Evolutionary conservation across 139 green algal genomes (phyloP), one percentile per base, ranked within the genome.

Genomic region (Ettlia oleoabundans): DNA sequence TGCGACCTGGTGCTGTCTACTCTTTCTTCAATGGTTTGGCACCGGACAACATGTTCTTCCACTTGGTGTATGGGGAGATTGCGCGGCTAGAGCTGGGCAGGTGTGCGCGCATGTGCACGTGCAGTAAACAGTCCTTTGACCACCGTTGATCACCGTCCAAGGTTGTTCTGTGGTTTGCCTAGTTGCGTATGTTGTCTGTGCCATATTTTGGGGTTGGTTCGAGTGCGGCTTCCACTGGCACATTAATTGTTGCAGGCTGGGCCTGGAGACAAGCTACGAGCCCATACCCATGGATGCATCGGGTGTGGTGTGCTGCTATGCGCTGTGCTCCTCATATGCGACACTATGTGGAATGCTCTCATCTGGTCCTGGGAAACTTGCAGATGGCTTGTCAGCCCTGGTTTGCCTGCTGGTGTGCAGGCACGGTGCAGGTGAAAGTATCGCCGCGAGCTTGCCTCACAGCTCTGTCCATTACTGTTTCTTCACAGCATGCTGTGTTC

Each of bases 11-110:
- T 2, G 96, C 96, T 9, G 68, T 98, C 3, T 99, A 99, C 84
- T 94, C 87, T 9, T 99, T 96, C 82, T 99, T 99, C 91, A 99
- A 98, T 86, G 95, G 93, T 24, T 78, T 98, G 32, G 89, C 88
- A 10, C 91, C 90, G 1, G 88, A 95, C 86, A 96, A 96, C 82
- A 81, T 88, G 1, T 96, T 96, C 69, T 93, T 98, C 87, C 95
- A 98, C 78, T 85, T 88, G 26, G 96, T 99, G 38, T 96, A 94
- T 61, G 90, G 90, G 66, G 80, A 86, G 26, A 76, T 95, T 43
- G 88, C 85, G 1, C 73, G 86, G 42, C 52, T 80, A 2, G 92
- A 96, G 82, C 81, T 95, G 43, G 74, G 70, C 33, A 76, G 62
- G 62, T 75, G n/a, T n/a, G n/a, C n/a, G n/a, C n/a, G n/a, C n/a